Conservation (phyloP, 805 yeast species). For the Yamadazyma paraphyllophila region DNA sequence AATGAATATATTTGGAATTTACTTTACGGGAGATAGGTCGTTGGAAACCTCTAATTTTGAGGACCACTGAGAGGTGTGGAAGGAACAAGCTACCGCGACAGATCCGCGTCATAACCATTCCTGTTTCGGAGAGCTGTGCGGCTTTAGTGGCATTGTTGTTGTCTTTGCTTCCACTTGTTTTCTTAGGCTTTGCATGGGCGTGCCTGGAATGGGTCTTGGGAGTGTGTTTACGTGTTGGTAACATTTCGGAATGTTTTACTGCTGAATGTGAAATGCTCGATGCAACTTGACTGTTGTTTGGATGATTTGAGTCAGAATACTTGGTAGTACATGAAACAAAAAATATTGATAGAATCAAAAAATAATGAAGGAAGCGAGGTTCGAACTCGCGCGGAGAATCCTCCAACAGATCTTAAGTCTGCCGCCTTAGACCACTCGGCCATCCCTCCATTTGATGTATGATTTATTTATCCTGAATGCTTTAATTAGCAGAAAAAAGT, state of each 20-base stretch:
- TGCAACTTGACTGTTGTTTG: no score
- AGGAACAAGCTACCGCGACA: background rate
- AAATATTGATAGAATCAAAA: slow-evolving; percentile 13
- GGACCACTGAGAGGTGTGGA: background rate
- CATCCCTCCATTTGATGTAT: slow-evolving; percentile 43
- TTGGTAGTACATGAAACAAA: background rate
- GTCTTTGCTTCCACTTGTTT: background rate
- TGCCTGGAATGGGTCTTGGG: background rate
- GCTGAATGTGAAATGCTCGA: background rate
- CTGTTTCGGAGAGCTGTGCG: background rate
- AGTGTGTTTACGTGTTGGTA: background rate
- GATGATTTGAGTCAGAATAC: background rate
- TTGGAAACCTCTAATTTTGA: no score
- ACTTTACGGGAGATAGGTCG: no score
- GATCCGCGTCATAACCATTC: background rate
- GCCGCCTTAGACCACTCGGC: slow-evolving; percentile 55
- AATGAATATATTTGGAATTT: no score
- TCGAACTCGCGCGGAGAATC: slow-evolving; percentile 53
- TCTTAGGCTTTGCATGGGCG: background rate
- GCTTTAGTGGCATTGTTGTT: background rate
- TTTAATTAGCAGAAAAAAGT: no score
- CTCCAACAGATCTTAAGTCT: slow-evolving; percentile 51
- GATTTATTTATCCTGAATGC: no score
- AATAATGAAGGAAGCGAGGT: slow-evolving; percentile 50
- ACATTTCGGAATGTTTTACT: background rate